Conservation (phyloP, 1,139 yeast species). For the Blastobotrys serpentis region DNA sequence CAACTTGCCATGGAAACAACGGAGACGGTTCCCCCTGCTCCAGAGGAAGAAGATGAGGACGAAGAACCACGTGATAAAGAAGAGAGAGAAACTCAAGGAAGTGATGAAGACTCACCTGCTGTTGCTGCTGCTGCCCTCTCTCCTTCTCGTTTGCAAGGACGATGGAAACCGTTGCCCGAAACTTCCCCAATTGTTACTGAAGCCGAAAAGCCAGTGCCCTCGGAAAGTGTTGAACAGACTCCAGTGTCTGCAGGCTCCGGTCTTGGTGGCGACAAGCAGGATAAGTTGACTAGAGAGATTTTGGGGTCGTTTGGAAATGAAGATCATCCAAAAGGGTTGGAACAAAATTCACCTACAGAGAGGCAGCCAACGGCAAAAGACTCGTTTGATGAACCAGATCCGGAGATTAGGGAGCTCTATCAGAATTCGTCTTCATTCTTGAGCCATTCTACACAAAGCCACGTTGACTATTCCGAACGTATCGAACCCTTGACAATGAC, state of each 20-base stretch:
- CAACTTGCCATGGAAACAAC: background rate
- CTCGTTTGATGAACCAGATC: conserved; percentile 19
- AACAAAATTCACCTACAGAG: background rate
- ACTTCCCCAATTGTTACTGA: conserved; percentile 10
- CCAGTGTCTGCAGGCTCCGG: conserved; percentile 14
- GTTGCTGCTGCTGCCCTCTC: conserved; percentile 12
- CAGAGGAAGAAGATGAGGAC: background rate
- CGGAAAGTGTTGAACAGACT: conserved; percentile 7
- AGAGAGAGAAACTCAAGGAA: conserved; percentile 6
- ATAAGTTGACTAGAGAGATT: conserved; percentile 30
- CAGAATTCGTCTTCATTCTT: conserved; percentile 34
- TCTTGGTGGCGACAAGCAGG: conserved; percentile 19
- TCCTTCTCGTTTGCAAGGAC: conserved; percentile 16
- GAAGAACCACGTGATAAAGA: background rate
- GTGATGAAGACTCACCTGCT: too few species aligned
- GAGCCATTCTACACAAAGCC: conserved; percentile 20
- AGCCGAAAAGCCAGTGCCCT: background rate
- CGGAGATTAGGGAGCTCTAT: conserved; percentile 38
- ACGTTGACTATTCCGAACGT: conserved; percentile 23
- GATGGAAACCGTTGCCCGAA: conserved; percentile 24
- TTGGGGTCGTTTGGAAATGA: conserved; percentile 25
- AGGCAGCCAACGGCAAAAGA: conserved; percentile 1
- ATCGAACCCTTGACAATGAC: conserved; percentile 28
- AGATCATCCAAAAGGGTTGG: background rate
- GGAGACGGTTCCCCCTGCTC: background rate